Percentiles rank a stretch among this genome's conserved stretches.
phyloP scores from a whole-genome alignment of 1,139 yeast genomes.

The Taphrina communis region DNA sequence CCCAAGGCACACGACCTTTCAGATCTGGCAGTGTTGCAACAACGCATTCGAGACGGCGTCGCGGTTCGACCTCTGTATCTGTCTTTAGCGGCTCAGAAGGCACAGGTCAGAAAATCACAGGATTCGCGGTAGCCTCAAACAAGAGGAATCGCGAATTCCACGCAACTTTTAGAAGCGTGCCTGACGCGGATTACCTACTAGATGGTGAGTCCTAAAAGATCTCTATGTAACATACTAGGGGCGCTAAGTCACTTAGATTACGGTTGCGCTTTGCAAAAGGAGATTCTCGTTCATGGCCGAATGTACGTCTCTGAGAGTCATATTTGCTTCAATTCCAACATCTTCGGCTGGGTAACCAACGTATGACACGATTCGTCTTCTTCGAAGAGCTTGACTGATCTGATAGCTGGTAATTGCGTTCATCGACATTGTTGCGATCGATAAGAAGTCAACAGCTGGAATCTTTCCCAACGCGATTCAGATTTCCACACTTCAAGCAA shows the following conservation, averaged over 20 bases:
- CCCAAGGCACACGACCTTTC: not conserved
- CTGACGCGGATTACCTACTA: conserved; percentile 70
- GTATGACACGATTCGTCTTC: conserved; percentile 39
- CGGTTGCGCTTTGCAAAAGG: conserved; percentile 87
- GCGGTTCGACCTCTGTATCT: conserved; percentile 32
- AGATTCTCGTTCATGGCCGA: conserved; percentile 89
- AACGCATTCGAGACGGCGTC: conserved; percentile 21
- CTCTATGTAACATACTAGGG: not conserved
- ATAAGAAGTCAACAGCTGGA: conserved; percentile 83
- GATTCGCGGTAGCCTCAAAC: conserved; percentile 62
- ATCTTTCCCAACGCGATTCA: conserved; percentile 88
- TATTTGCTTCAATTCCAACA: conserved; percentile 87
- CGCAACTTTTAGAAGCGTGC: conserved; percentile 70
- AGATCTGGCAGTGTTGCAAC: conserved; percentile 34
- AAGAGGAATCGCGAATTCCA: conserved; percentile 82
- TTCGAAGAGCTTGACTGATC: not conserved
- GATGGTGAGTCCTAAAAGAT: conserved; percentile 53
- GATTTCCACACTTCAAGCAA: conserved; percentile 67
- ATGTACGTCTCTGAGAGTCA: conserved; percentile 80
- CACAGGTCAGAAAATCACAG: conserved; percentile 49
- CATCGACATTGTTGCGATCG: conserved; percentile 73
- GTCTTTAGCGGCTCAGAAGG: conserved; percentile 31
- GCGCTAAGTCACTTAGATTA: conserved; percentile 59
- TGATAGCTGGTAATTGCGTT: conserved; percentile 64
- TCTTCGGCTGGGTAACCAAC: conserved; percentile 91